A percentile compares a stretch with the other conserved stretches of the same genome.
Conservation (phyloP, 176 grass and related monocot species). For the Rhynchospora breviuscula region DNA sequence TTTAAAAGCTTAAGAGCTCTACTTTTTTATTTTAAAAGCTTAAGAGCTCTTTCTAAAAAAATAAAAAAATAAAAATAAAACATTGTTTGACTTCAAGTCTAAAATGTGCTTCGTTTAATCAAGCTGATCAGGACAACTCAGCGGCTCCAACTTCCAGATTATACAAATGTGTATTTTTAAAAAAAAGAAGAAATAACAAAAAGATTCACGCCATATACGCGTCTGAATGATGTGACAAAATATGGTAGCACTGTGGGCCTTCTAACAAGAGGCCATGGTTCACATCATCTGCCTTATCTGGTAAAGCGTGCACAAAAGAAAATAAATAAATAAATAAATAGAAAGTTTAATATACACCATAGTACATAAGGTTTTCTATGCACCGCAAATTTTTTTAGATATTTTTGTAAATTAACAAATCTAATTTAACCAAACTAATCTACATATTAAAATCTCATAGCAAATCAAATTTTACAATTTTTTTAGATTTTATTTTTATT, state of each 20-base stretch:
- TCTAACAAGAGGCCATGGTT: not conserved
- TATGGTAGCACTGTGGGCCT: not conserved
- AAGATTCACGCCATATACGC: not conserved
- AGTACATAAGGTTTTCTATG: too few species aligned
- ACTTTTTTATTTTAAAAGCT: too few species aligned
- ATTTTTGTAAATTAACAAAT: too few species aligned
- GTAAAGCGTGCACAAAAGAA: not conserved
- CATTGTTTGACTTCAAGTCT: not conserved
- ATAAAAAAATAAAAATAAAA: not conserved
- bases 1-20: too few species aligned
- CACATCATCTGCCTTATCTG: not conserved
- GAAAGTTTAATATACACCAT: too few species aligned
- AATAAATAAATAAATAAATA: not conserved
- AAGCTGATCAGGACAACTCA: slow-evolving; percentile 1
- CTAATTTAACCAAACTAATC: too few species aligned
- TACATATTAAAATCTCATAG: too few species aligned
- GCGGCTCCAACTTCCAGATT: not conserved
- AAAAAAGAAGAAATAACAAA: slow-evolving; percentile 1
- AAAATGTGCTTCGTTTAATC: not conserved
- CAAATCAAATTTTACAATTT: too few species aligned
- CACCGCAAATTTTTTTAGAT: too few species aligned
- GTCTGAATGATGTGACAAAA: slow-evolving; percentile 1
- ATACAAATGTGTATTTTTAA: not conserved
- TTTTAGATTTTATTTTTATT: too few species aligned
- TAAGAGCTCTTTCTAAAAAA: too few species aligned